Conservation (phyloP, 2,329 filamentous ascomycete species). For the Meredithiella fracta region DNA sequence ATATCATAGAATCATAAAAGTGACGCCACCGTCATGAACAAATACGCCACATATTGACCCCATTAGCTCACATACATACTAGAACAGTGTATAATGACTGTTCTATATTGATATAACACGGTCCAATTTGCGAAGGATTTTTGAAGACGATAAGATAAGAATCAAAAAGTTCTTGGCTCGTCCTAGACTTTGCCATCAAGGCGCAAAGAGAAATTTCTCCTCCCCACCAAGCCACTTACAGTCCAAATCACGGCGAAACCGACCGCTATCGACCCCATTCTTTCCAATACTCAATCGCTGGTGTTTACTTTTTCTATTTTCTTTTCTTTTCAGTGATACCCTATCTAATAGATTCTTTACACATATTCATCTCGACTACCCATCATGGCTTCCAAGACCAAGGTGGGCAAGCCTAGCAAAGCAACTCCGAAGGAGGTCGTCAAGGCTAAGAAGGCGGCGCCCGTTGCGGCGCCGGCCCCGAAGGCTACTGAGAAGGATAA, state of each 20-base stretch:
- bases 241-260: background rate
- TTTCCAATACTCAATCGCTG: constrained; percentile 8
- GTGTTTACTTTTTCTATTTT: background rate
- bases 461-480: constrained; percentile 15
- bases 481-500: constrained; percentile 21
- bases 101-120: background rate
- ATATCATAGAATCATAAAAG: background rate
- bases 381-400: constrained; percentile 15
- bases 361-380: background rate
- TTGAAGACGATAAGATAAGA: constrained; percentile 14
- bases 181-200: background rate
- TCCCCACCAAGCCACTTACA: background rate
- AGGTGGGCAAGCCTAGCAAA: constrained; percentile 19
- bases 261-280: constrained; percentile 6
- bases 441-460: constrained; percentile 16
- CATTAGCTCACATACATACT: background rate
- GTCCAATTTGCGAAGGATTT: constrained; percentile 1
- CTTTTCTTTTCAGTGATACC: background rate
- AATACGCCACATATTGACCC: background rate
- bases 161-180: constrained; percentile 14
- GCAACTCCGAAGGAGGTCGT: constrained; percentile 21
- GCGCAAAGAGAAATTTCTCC: constrained; percentile 7
- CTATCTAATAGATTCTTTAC: constrained; percentile 6
- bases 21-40: background rate
- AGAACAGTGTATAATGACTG: background rate